phyloP scores from a whole-genome alignment of 2,329 filamentous ascomycete species.

The Colletotrichum australisinense region DNA sequence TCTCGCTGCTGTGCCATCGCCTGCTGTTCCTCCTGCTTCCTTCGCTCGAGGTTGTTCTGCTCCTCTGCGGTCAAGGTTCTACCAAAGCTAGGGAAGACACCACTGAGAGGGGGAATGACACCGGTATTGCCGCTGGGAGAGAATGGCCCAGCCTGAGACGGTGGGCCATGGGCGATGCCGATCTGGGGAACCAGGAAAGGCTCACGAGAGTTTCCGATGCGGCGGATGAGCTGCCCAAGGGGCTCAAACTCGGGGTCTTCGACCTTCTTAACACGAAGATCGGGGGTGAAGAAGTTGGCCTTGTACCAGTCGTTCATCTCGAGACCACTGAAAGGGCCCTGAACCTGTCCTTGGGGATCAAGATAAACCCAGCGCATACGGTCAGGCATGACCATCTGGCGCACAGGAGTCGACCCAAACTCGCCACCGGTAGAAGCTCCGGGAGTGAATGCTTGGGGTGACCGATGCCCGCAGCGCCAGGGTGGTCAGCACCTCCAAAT shows the following conservation, averaged over 20 bases:
- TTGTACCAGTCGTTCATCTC: slow-evolving; percentile 99
- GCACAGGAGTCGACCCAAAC: slow-evolving; percentile 68
- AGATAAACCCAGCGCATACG: slow-evolving; percentile 99
- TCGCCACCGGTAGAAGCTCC: slow-evolving; percentile 40
- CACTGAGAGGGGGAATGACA: slow-evolving; percentile 89
- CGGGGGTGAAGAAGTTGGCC: slow-evolving; percentile 95
- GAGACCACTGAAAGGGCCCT: slow-evolving; percentile 94
- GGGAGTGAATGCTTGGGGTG: slow-evolving; percentile 38
- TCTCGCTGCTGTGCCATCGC: slow-evolving; percentile 97
- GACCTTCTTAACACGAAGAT: slow-evolving; percentile 92
- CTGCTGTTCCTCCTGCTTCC: slow-evolving; percentile 98
- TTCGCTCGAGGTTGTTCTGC: slow-evolving; percentile 94
- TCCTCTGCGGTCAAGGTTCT: slow-evolving; percentile 97
- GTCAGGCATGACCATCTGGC: slow-evolving; percentile 99
- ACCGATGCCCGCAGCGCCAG: slow-evolving; percentile 36
- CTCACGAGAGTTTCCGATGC: slow-evolving; percentile 96
- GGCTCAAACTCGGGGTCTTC: slow-evolving; percentile 96
- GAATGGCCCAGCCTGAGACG: slow-evolving; percentile 59
- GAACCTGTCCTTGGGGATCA: slow-evolving; percentile 90
- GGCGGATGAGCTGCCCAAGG: slow-evolving; percentile 90
- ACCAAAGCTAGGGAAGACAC: slow-evolving; percentile 94
- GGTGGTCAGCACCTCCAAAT: slow-evolving; percentile 40
- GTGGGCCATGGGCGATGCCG: slow-evolving; percentile 87
- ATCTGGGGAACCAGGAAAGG: slow-evolving; percentile 98
- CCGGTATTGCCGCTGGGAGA: slow-evolving; percentile 64